A percentile compares a stretch with the other conserved stretches of the same genome.
phyloP scores from a whole-genome alignment of 2,329 filamentous ascomycete genomes.

The Pseudogymnoascus sp. region DNA sequence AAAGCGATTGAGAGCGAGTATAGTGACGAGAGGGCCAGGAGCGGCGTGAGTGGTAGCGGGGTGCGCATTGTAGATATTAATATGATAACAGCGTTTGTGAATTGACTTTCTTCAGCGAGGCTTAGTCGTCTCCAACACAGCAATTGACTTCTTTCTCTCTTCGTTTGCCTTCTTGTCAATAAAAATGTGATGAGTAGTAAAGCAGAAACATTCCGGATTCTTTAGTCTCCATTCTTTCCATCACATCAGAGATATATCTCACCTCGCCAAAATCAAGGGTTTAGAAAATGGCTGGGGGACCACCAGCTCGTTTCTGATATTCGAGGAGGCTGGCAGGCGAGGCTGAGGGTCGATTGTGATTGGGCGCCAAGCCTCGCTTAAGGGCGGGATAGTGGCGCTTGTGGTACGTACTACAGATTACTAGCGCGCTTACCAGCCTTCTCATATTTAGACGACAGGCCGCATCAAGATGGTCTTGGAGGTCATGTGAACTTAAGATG shows the following conservation, averaged over 20 bases:
- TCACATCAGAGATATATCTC: constrained; percentile 1
- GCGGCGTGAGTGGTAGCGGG: neutral
- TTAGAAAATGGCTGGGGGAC: constrained; percentile 2
- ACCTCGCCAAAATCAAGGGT: neutral
- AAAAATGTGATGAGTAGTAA: neutral
- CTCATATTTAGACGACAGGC: neutral
- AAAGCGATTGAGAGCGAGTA: neutral
- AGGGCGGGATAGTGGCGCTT: neutral
- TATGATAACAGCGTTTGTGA: neutral
- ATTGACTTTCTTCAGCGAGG: neutral
- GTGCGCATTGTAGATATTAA: neutral
- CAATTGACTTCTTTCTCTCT: neutral
- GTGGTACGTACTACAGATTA: neutral
- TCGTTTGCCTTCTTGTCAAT: neutral
- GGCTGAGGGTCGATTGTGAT: neutral
- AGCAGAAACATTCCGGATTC: neutral
- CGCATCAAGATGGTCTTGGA: neutral
- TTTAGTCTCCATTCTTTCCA: constrained; percentile 5
- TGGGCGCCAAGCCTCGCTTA: neutral
- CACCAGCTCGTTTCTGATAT: neutral
- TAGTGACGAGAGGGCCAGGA: neutral
- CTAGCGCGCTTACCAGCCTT: constrained; percentile 7
- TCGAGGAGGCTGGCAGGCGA: constrained; percentile 5
- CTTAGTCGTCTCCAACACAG: neutral
- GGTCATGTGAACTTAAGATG: neutral